These are phyloP conservation scores for Arachis monticola DNA, from an alignment of 331 rosid species.

Conservation along the genomic window DNA sequence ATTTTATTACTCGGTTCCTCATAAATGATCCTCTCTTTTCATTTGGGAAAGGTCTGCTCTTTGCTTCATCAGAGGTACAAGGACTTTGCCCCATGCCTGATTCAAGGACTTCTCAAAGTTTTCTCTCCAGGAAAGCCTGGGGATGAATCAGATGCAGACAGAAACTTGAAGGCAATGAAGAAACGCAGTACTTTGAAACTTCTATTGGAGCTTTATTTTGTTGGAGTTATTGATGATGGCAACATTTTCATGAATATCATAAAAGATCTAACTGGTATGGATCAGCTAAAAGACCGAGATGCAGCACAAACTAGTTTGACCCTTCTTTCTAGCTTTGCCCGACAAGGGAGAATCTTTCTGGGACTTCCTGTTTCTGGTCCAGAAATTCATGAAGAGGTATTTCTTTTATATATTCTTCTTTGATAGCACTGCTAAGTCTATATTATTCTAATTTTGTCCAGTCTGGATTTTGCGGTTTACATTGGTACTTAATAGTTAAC, in stretches of 20 bases:
- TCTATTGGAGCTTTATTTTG: slow-evolving; percentile 89
- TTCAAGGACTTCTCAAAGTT: slow-evolving; percentile 91
- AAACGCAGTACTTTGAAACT: slow-evolving; percentile 95
- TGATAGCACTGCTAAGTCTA: slow-evolving; percentile 7
- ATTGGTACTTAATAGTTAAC: slow-evolving; percentile 4
- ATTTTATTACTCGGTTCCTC: slow-evolving; percentile 29
- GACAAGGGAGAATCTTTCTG: slow-evolving; percentile 92
- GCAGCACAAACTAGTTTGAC: slow-evolving; percentile 94
- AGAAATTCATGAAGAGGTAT: slow-evolving; percentile 88
- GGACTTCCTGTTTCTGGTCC: slow-evolving; percentile 81
- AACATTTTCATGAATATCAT: slow-evolving; percentile 74
- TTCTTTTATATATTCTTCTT: slow-evolving; percentile 15
- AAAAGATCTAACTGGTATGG: slow-evolving; percentile 86
- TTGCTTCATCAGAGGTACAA: slow-evolving; percentile 98
- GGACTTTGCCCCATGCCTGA: slow-evolving; percentile 86
- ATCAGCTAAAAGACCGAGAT: slow-evolving; percentile 93
- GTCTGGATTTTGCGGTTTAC: slow-evolving; percentile 12
- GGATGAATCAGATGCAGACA: slow-evolving; percentile 85
- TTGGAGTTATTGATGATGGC: slow-evolving; percentile 90
- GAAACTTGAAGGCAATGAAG: slow-evolving; percentile 93
- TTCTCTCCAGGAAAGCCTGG: slow-evolving; percentile 90
- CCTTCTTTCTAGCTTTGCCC: slow-evolving; percentile 98
- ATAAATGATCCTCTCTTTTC: neutral
- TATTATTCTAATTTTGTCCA: neutral
- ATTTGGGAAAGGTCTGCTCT: slow-evolving; percentile 81